A percentile compares a stretch with the other conserved stretches of the same genome.
Evolutionary conservation across 2,329 filamentous ascomycete species (phyloP).

Genomic region (Alternaria gaisen): DNA sequence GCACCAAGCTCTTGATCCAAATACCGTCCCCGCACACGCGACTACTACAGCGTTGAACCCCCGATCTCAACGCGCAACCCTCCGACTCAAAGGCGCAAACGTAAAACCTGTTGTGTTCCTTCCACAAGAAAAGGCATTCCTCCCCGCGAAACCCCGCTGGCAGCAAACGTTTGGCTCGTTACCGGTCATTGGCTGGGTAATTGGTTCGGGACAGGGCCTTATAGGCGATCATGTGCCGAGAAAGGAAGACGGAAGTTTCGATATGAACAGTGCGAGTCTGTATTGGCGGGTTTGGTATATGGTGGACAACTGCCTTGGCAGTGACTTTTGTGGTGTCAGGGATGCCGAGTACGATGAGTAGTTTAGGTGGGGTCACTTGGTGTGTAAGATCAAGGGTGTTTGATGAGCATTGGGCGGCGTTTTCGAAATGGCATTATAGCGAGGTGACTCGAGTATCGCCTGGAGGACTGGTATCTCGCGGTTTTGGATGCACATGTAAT

Average conservation of each 20-base stretch:
- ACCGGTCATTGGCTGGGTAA: constrained; percentile 59
- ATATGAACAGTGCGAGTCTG: constrained; percentile 70
- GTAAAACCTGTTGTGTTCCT: constrained; percentile 52
- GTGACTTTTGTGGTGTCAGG: constrained; percentile 68
- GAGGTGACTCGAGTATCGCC: not conserved
- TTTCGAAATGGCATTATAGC: constrained; percentile 5
- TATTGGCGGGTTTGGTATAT: constrained; percentile 70
- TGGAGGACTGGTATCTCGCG: not conserved
- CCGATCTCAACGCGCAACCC: constrained; percentile 32
- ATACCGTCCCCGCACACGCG: constrained; percentile 20
- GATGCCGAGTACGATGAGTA: constrained; percentile 58
- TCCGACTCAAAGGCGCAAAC: constrained; percentile 46
- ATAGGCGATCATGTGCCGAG: constrained; percentile 80
- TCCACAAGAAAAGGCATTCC: constrained; percentile 57
- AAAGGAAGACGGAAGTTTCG: constrained; percentile 77
- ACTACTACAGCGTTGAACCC: constrained; percentile 34
- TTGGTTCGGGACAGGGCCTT: constrained; percentile 62
- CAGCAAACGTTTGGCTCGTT: constrained; percentile 56
- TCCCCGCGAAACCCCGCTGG: constrained; percentile 55
- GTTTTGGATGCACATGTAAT: constrained; percentile 3
- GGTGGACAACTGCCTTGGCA: constrained; percentile 65
- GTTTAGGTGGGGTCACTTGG: not conserved
- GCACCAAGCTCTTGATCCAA: constrained; percentile 48
- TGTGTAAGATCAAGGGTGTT: not conserved
- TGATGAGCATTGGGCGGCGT: constrained; percentile 18